Percentiles rank a stretch among this genome's conserved stretches.
Evolutionary conservation across 805 yeast species (phyloP).

Genomic region (Metschnikowia hibisci): DNA sequence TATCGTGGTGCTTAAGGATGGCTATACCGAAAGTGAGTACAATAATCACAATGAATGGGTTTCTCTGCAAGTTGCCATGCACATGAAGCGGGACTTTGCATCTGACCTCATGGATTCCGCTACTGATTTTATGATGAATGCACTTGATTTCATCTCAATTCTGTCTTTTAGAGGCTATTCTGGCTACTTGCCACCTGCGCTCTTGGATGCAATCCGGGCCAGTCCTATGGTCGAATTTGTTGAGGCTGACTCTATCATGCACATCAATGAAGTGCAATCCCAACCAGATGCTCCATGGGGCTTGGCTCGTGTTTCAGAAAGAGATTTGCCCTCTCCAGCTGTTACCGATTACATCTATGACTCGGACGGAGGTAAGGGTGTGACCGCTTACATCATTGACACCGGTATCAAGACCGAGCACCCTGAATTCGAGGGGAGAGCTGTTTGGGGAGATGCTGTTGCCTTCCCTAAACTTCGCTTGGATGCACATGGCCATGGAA

Average conservation of each 20-base stretch:
- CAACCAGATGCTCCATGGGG: conserved; percentile 97
- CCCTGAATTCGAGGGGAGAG: conserved; percentile 78
- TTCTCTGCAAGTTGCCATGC: conserved; percentile 1
- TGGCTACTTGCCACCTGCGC: conserved; percentile 19
- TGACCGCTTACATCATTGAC: conserved; percentile 82
- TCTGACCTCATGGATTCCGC: conserved; percentile 14
- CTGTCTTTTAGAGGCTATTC: conserved; percentile 19
- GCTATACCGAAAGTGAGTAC: conserved; percentile 7
- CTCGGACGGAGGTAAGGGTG: conserved; percentile 74
- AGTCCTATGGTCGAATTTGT: conserved; percentile 20
- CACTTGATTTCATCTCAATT: conserved; percentile 11
- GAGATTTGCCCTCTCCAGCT: conserved; percentile 44
- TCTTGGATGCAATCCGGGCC: conserved; percentile 14
- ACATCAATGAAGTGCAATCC: conserved; percentile 45
- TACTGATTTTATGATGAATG: conserved; percentile 4
- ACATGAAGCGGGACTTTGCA: conserved; percentile 23
- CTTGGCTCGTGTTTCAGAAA: conserved; percentile 81
- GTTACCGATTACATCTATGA: conserved; percentile 53
- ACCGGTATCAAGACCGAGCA: conserved; percentile 81
- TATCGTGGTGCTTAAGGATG: conserved; percentile 17
- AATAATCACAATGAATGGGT: conserved; percentile 15
- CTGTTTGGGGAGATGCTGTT: conserved; percentile 74
- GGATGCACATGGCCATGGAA: conserved; percentile 93
- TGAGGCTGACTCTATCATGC: conserved; percentile 23
- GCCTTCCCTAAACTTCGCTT: conserved; percentile 61